These are phyloP conservation scores for Trichoderma asperellum DNA, from an alignment of 2,329 filamentous ascomycete genomes.

Conservation along the genomic window DNA sequence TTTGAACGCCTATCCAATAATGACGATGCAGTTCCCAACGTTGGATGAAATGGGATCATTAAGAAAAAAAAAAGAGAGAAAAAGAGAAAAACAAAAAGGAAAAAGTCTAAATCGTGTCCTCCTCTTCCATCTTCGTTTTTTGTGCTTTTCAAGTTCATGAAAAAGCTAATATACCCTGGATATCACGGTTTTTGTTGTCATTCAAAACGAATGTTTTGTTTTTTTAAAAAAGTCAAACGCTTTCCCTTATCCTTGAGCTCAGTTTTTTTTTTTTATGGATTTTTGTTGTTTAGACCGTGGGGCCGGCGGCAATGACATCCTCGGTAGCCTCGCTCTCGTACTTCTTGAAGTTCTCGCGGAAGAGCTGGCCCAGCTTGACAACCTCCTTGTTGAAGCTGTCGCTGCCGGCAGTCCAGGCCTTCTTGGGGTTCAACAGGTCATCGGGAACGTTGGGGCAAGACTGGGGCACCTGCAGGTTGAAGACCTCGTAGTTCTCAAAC, in stretches of 20 bases:
- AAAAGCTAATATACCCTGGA: not conserved
- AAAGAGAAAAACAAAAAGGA: not conserved
- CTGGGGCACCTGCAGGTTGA: slow-evolving; percentile 97
- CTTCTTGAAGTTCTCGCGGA: slow-evolving; percentile 98
- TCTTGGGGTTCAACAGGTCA: slow-evolving; percentile 93
- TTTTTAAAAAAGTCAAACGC: slow-evolving; percentile 3
- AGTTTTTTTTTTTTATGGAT: not conserved
- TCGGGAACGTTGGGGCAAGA: slow-evolving; percentile 84
- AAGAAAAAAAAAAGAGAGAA: not conserved
- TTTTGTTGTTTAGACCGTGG: slow-evolving; percentile 40
- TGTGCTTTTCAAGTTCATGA: not conserved
- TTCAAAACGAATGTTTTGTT: not conserved
- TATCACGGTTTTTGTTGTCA: slow-evolving; percentile 14
- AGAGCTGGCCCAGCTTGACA: slow-evolving; percentile 84
- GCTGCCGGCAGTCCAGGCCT: slow-evolving; percentile 82
- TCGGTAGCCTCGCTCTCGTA: slow-evolving; percentile 82
- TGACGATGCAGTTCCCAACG: slow-evolving; percentile 22
- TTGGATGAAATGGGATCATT: slow-evolving; percentile 7
- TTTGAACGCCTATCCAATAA: slow-evolving; percentile 21
- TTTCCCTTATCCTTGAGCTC: slow-evolving; percentile 4
- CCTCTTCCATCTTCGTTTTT: not conserved
- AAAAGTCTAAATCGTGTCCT: slow-evolving; percentile 22
- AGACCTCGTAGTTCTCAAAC: slow-evolving; percentile 94
- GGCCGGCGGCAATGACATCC: slow-evolving; percentile 73
- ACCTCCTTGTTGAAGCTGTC: slow-evolving; percentile 87